Conservation (phyloP, 148 eudicot genomes). For the Camellia sinensis region DNA sequence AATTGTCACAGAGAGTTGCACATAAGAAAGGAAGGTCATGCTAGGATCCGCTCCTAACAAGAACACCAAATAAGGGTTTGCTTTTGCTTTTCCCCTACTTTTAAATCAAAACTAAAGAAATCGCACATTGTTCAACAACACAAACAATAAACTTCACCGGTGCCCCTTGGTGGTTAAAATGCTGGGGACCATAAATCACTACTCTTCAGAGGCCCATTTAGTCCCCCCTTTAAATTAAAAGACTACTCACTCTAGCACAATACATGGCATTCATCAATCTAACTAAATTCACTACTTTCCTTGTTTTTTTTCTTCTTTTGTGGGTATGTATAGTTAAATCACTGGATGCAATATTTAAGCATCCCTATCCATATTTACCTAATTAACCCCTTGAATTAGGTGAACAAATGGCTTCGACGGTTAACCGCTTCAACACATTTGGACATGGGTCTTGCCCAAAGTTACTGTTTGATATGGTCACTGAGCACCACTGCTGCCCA, state of each 20-base stretch:
- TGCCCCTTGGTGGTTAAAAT: conserved; percentile 20
- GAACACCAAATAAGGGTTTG: conserved; percentile 22
- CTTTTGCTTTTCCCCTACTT: conserved; percentile 18
- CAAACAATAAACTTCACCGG: not conserved
- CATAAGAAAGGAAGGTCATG: conserved; percentile 4
- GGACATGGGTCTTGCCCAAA: conserved; percentile 92
- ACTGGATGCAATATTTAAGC: not conserved
- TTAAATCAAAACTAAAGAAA: conserved; percentile 17
- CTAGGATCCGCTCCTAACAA: conserved; percentile 35
- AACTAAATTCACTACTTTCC: conserved; percentile 1
- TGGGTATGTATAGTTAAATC: conserved; percentile 11
- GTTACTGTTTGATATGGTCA: conserved; percentile 68
- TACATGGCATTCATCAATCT: not conserved
- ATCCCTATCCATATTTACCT: not conserved
- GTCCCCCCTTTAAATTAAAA: conserved; percentile 12
- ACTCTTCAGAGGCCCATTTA: conserved; percentile 3
- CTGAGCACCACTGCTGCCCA: conserved; percentile 71
- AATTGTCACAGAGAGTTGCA: not conserved
- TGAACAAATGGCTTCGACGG: conserved; percentile 82
- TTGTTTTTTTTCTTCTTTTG: conserved; percentile 1
- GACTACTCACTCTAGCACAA: not conserved
- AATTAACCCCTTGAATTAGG: conserved; percentile 30
- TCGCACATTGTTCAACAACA: not conserved
- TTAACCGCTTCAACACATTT: conserved; percentile 65
- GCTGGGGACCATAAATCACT: conserved; percentile 5